phyloP scores from a whole-genome alignment of 2,329 filamentous ascomycete species.

The Hypoxylon sp. region DNA sequence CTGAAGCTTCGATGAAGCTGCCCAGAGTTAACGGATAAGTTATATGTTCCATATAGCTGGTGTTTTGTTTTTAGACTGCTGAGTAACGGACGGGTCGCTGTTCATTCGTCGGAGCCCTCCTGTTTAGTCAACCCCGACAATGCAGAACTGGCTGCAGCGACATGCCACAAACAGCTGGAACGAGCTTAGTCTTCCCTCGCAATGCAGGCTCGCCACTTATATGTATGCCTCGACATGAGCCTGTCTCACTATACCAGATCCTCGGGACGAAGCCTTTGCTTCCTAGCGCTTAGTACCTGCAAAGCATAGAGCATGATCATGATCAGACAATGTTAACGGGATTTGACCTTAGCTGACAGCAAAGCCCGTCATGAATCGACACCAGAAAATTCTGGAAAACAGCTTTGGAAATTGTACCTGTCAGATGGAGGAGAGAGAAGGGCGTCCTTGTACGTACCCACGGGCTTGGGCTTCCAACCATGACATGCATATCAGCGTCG shows the following conservation, averaged over 20 bases:
- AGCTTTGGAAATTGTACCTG: conserved; percentile 24
- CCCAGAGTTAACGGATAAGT: conserved; percentile 25
- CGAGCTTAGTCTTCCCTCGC: conserved; percentile 23
- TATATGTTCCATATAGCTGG: conserved; percentile 27
- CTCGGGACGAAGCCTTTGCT: conserved; percentile 34
- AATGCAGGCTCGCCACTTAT: conserved; percentile 23
- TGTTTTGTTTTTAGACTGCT: conserved; percentile 45
- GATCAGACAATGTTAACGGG: conserved; percentile 27
- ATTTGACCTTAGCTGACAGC: conserved; percentile 36
- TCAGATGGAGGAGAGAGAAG: conserved; percentile 17
- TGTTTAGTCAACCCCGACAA: conserved; percentile 39
- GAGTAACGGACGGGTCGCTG: conserved; percentile 29
- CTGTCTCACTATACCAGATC: conserved; percentile 39
- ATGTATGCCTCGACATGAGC: conserved; percentile 24
- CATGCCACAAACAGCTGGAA: conserved; percentile 20
- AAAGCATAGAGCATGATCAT: conserved; percentile 14
- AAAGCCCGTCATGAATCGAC: conserved; percentile 29
- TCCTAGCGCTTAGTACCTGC: conserved; percentile 37
- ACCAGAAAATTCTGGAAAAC: conserved; percentile 20
- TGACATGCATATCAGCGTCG: conserved; percentile 37
- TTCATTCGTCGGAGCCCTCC: conserved; percentile 33
- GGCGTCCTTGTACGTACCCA: conserved; percentile 17
- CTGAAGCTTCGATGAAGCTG: conserved; percentile 22
- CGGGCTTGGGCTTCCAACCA: conserved; percentile 16
- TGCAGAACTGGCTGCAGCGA: conserved; percentile 30